Conservation (phyloP, 108 stramenopile species). For the Nannochloropsis gaditana region DNA sequence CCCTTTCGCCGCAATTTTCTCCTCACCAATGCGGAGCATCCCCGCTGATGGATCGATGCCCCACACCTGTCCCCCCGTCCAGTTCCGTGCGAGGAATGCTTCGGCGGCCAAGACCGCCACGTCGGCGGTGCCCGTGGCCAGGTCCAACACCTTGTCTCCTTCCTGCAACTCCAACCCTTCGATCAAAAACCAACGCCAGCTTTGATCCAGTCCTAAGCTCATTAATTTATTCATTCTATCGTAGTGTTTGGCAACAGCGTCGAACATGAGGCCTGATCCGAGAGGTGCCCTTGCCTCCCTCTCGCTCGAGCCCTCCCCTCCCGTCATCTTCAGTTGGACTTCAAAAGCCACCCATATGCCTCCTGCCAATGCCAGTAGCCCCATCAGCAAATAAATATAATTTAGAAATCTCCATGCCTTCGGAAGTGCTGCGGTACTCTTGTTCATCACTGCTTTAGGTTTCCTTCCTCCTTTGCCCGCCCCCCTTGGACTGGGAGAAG, state of each 20-base stretch:
- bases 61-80: conserved; percentile 39
- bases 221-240: conserved; percentile 74
- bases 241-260: conserved; percentile 70
- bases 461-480: background rate
- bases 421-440: background rate
- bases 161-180: conserved; percentile 43
- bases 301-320: background rate
- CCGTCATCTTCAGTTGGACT: background rate
- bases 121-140: conserved; percentile 85
- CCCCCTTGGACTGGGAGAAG: background rate
- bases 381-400: background rate
- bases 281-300: conserved; percentile 29
- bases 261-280: conserved; percentile 77
- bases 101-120: conserved; percentile 74
- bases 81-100: conserved; percentile 45
- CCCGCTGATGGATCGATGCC: conserved; percentile 78
- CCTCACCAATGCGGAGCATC: conserved; percentile 70
- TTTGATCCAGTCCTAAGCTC: conserved; percentile 70
- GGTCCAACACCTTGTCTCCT: conserved; percentile 59
- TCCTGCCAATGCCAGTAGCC: background rate
- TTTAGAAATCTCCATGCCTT: background rate
- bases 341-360: background rate
- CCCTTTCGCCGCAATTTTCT: conserved; percentile 57
- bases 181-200: conserved; percentile 70
- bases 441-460: background rate